Evolutionary conservation across 108 stramenopile species (phyloP), one percentile per base, ranked within the genome.

Genomic region (Fragilaria crotonensis): DNA sequence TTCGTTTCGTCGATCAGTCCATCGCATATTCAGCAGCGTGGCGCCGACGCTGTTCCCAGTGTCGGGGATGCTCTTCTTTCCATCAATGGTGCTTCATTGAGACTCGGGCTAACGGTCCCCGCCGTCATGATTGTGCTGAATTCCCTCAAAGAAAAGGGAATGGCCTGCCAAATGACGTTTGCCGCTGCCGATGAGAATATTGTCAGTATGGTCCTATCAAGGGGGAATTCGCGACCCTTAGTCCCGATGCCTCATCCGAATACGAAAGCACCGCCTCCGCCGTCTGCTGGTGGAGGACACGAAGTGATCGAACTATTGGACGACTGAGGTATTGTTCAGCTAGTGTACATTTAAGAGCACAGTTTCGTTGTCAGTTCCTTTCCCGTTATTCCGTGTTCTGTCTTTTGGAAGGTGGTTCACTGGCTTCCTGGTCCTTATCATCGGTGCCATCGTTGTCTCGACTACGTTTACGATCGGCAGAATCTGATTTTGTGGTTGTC

Each of bases 11-110:
- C 18, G 4, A 52, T 52, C 18, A 33, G 32, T 36, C n/a, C 54
- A 29, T 18, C 31, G 4, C 54, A 20, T 11, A 1, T 26, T 3
- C 2, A 52, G 3, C 54, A 33, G n/a, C 23, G 19, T 19, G 51
- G 51, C 3, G 2, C 18, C 1, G 2, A 22, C 26, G 3, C 58
- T 45, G 31, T 41, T 25, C 54, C 67, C 4, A 66, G 49, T 54
- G 66, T 59, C 26, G 72, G 66, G n/a, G 72, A 73, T 36, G 48
- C 29, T 26, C 52, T 73, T 33, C 25, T 67, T 29, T 25, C 62
- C 11, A 63, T 73, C 18, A 73, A 73, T 59, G 62, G 62, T 7
- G 29, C 56, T 30, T 49, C 49, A 27, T 54, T 73, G 22, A 45
- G 54, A 11, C 36, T 11, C 11, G 36, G 36, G 14, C 7, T 41